Evolutionary conservation across 2,329 filamentous ascomycete species (phyloP).

Genomic region (Ascochyta clinopodiicola): DNA sequence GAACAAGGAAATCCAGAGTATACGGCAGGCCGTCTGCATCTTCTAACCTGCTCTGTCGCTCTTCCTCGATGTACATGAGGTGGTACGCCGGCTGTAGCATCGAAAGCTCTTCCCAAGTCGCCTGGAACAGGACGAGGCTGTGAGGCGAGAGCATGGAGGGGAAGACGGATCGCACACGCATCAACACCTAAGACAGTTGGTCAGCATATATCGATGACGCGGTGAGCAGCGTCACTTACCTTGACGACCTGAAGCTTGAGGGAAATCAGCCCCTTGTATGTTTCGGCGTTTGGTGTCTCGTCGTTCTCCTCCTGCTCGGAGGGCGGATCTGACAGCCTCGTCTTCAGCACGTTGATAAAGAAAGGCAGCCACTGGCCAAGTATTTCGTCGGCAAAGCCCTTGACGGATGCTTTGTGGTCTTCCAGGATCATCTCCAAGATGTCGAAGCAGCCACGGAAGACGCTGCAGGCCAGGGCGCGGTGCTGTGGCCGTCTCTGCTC

Average conservation of each 20-base stretch:
- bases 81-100: conserved; percentile 76
- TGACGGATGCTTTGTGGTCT: conserved; percentile 85
- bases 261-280: conserved; percentile 81
- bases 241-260: conserved; percentile 94
- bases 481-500: conserved; percentile 75
- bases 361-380: conserved; percentile 87
- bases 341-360: conserved; percentile 80
- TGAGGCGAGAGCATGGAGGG: conserved; percentile 81
- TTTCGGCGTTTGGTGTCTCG: conserved; percentile 62
- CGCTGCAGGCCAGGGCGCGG: conserved; percentile 83
- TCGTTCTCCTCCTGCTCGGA: conserved; percentile 64
- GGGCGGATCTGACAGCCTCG: conserved; percentile 69
- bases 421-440: conserved; percentile 97
- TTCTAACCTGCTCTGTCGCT: conserved; percentile 85
- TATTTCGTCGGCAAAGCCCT: conserved; percentile 85
- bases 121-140: conserved; percentile 81
- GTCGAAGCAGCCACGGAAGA: conserved; percentile 92
- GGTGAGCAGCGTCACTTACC: conserved; percentile 49
- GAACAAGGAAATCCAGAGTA: conserved; percentile 88
- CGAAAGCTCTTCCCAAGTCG: conserved; percentile 87
- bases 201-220: conserved; percentile 44
- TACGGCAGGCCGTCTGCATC: conserved; percentile 92
- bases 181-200: conserved; percentile 66
- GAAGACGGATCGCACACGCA: conserved; percentile 87
- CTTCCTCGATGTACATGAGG: conserved; percentile 82